phyloP scores from a whole-genome alignment of 768 basidiomycete species.

The Trametes cubensis region DNA sequence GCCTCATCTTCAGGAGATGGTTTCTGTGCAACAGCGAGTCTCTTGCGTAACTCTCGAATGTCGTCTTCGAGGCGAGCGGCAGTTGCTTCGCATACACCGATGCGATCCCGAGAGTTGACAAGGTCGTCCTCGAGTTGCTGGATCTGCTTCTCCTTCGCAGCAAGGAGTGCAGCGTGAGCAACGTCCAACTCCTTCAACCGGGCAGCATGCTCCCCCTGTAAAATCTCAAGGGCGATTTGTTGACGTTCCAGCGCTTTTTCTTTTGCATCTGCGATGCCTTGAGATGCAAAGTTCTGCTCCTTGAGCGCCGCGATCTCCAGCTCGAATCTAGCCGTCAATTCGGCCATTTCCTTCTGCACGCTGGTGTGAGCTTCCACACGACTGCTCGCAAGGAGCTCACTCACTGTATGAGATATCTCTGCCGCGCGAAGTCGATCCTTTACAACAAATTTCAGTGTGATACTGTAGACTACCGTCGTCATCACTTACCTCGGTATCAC shows the following conservation, averaged over 20 bases:
- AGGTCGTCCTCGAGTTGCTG: conserved; percentile 24
- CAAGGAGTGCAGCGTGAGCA: conserved; percentile 5
- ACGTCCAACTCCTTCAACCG: conserved; percentile 22
- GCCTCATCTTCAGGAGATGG: conserved; percentile 26
- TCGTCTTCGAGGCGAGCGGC: conserved; percentile 23
- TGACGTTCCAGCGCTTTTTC: conserved; percentile 18
- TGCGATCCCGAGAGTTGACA: conserved; percentile 21
- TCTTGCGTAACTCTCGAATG: conserved; percentile 20
- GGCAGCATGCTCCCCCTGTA: conserved; percentile 26
- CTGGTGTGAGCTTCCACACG: conserved; percentile 13
- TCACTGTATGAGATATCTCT: conserved; percentile 43
- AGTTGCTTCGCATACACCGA: conserved; percentile 22
- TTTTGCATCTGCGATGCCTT: conserved; percentile 27
- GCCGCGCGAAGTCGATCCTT: conserved; percentile 44
- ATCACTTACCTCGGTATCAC: conserved; percentile 49
- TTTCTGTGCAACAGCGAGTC: conserved; percentile 25
- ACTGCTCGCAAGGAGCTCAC: conserved; percentile 15
- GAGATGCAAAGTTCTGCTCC: conserved; percentile 42
- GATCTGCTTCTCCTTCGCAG: conserved; percentile 19
- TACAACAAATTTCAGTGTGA: not conserved
- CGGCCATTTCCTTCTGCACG: conserved; percentile 35
- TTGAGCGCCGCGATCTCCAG: conserved; percentile 44
- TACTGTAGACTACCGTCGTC: not conserved
- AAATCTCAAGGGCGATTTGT: conserved; percentile 5
- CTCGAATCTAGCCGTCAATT: conserved; percentile 38